Evolutionary conservation across 768 basidiomycete species (phyloP).

Genomic region (Mycena chlorophos): DNA sequence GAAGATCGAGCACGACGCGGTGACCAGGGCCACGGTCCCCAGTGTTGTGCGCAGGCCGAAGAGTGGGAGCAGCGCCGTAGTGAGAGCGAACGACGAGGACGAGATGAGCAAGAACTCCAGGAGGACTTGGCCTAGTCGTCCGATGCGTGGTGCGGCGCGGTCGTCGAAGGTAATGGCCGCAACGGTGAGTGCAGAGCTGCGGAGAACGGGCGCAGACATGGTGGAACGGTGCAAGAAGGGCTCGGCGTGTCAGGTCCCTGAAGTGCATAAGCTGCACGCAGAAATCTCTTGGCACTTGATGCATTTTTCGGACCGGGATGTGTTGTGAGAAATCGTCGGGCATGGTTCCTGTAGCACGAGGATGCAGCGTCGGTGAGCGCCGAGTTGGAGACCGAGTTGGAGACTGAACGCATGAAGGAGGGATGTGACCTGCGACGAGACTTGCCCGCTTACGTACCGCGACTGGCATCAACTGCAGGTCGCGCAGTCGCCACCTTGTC

Average conservation of each 20-base stretch:
- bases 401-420: too few relatives aligned
- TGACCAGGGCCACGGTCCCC: slow-evolving; percentile 7
- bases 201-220: not conserved
- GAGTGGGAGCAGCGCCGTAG: slow-evolving; percentile 9
- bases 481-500: not conserved
- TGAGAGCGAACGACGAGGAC: slow-evolving; percentile 8
- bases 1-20: not conserved
- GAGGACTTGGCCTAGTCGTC: not conserved
- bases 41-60: slow-evolving; percentile 1
- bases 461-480: not conserved
- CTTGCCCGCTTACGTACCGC: not conserved
- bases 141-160: not conserved
- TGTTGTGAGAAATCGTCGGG: too few relatives aligned
- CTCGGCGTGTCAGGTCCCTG: too few relatives aligned
- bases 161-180: slow-evolving; percentile 22
- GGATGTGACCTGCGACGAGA: not conserved
- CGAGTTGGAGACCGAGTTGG: too few relatives aligned
- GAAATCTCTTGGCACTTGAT: not conserved
- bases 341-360: too few relatives aligned
- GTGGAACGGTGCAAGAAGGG: not conserved
- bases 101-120: slow-evolving; percentile 14
- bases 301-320: not conserved
- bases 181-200: slow-evolving; percentile 14
- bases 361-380: too few relatives aligned
- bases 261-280: too few relatives aligned